Conservation (phyloP, 805 yeast species). For the Huiozyma naganishii region DNA sequence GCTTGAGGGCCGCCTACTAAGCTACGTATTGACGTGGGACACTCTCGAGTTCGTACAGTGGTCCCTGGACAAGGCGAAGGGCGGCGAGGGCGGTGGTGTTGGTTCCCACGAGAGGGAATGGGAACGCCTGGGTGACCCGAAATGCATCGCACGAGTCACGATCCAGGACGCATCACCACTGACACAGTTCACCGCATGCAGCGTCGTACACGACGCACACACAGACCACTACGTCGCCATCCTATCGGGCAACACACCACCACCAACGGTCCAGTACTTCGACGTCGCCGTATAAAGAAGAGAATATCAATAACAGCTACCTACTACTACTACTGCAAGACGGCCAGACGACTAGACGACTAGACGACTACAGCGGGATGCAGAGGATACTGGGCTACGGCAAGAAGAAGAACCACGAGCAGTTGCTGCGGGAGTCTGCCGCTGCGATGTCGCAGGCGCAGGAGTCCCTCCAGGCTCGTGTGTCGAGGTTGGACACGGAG, state of each 20-base stretch:
- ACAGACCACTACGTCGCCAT: not conserved
- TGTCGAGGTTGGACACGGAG: constrained; percentile 27
- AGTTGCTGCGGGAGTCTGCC: constrained; percentile 24
- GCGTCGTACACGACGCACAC: not conserved
- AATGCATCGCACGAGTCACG: too few relatives aligned
- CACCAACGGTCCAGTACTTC: too few relatives aligned
- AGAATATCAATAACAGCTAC: too few relatives aligned
- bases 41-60: constrained; percentile 6
- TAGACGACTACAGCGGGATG: constrained; percentile 9
- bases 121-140: too few relatives aligned
- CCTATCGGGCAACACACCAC: not conserved
- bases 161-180: not conserved
- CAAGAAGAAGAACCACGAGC: constrained; percentile 24
- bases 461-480: constrained; percentile 20
- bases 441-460: constrained; percentile 27
- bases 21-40: constrained; percentile 10
- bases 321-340: too few relatives aligned
- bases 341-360: too few relatives aligned
- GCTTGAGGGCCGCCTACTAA: not conserved
- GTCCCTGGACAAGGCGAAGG: not conserved
- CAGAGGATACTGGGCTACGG: constrained; percentile 28
- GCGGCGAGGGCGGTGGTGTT: not conserved
- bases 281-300: too few relatives aligned
- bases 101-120: too few relatives aligned
- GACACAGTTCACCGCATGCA: not conserved